Base-by-base conservation (phyloP, 1,139 yeast genomes). In the Hansenula sp. region DNA sequence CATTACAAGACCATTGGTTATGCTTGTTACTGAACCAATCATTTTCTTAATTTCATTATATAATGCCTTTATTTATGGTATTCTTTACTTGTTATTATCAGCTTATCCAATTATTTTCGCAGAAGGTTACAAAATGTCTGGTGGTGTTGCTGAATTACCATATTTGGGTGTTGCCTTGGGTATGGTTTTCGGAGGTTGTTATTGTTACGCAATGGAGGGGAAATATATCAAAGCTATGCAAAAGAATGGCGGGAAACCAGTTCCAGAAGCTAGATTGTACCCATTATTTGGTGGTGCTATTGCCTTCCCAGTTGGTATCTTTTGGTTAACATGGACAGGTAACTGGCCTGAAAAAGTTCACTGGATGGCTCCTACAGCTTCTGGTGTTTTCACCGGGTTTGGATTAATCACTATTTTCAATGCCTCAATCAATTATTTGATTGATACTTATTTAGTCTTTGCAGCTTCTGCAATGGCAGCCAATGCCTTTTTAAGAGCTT, bases 391-490 rank as follows among this genome's bases (percentile, higher is more conserved):
- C 53, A 74, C 84, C 41, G 96, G 96, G 11, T 76, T 74, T 54
- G 96, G 96, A 25, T 68, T 88, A 52, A 70, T 88, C 57, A 72
- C 84, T 42, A 82, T 89, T 50, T 88, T 89, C 73, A 72, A 85
- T 54, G 84, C 96, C 13, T 77, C 89, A 47, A 68, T 89, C 58
- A 86, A 83, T 61, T 89, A 89, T 62, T 76, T 89, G 55, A 82
- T 89, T 57, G 96, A 90, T 62, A 71, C 86, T 33, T 90, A 89
- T 60, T 71, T 87, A 50, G 62, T 81, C 47, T 81, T 83, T 58
- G 95, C 96, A 5, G 96, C 96, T 6, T 84, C 95, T 24, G 96
- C 96, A 1, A 71, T 90, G 53, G 96, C 97, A 5, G 96, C 85
- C 13, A 88, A 88, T 61, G 81, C 96, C 0, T 81, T 90, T 57